Percentiles rank a stretch among this genome's conserved stretches.
These are phyloP conservation scores for Fonsecaea pugnacius DNA, from an alignment of 2,329 filamentous ascomycete genomes.

Conservation along the genomic window DNA sequence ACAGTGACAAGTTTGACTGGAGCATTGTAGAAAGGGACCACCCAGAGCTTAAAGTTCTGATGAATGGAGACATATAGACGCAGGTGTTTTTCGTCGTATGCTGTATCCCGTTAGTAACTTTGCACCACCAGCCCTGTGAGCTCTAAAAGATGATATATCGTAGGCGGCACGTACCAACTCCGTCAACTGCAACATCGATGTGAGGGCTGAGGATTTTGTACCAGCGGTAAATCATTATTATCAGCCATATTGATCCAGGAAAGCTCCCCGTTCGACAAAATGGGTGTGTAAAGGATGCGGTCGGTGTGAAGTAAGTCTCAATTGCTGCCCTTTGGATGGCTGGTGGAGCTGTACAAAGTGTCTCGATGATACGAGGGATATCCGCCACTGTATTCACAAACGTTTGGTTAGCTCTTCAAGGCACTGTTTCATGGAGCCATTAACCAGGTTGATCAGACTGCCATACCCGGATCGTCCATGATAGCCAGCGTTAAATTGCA, in stretches of 20 bases:
- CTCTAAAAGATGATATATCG: background rate
- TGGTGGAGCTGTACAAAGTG: conserved; percentile 69
- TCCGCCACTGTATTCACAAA: conserved; percentile 44
- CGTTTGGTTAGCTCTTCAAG: conserved; percentile 3
- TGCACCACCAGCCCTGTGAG: too few relatives aligned
- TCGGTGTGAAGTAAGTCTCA: conserved; percentile 71
- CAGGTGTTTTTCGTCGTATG: conserved; percentile 68
- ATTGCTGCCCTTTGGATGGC: conserved; percentile 68
- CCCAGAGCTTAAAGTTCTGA: conserved; percentile 77
- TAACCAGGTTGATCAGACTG: background rate
- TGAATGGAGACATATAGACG: conserved; percentile 74
- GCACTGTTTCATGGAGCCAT: background rate
- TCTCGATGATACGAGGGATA: conserved; percentile 68
- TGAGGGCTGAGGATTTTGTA: conserved; percentile 80
- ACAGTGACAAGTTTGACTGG: conserved; percentile 71
- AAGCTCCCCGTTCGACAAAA: conserved; percentile 70
- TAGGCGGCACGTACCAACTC: conserved; percentile 52
- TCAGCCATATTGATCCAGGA: conserved; percentile 66
- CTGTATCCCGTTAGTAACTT: conserved; percentile 46
- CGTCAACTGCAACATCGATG: conserved; percentile 70
- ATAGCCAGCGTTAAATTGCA: background rate
- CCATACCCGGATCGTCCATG: conserved; percentile 36
- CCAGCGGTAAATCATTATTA: conserved; percentile 76
- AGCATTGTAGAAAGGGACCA: conserved; percentile 74
- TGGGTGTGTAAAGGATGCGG: conserved; percentile 76